Conservation (phyloP, 768 basidiomycete species). For the Pleurotus platypus region DNA sequence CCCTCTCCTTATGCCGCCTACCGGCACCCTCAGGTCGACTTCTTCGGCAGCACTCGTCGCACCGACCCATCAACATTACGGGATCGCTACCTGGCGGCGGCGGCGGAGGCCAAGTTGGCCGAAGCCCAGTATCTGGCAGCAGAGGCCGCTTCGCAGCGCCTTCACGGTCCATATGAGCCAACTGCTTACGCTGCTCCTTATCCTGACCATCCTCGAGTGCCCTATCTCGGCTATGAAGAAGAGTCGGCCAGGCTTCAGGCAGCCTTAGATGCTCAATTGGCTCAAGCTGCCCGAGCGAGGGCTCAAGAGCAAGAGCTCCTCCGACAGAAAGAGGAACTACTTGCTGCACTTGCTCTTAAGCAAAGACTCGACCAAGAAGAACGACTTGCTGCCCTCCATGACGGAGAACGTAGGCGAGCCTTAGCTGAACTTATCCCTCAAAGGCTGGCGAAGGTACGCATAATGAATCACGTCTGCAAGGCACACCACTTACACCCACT, state of each 20-base stretch:
- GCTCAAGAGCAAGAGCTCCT: background rate
- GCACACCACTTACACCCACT: no score
- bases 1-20: background rate
- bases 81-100: slow-evolving; percentile 31
- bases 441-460: background rate
- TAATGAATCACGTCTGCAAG: no score
- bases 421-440: background rate
- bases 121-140: slow-evolving; percentile 33
- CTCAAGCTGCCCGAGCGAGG: background rate
- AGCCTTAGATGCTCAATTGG: background rate
- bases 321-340: background rate
- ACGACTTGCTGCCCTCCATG: background rate
- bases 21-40: no score
- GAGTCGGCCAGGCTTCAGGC: background rate
- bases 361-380: background rate
- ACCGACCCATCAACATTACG: slow-evolving; percentile 18
- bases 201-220: background rate
- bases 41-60: background rate
- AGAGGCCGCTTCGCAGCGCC: slow-evolving; percentile 16
- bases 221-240: background rate
- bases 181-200: slow-evolving; percentile 8
- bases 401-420: slow-evolving; percentile 4
- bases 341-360: background rate
- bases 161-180: slow-evolving; percentile 26
- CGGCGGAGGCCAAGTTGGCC: slow-evolving; percentile 32